Conservation (phyloP, 441 rosid genomes). For the Capsella rubella region DNA sequence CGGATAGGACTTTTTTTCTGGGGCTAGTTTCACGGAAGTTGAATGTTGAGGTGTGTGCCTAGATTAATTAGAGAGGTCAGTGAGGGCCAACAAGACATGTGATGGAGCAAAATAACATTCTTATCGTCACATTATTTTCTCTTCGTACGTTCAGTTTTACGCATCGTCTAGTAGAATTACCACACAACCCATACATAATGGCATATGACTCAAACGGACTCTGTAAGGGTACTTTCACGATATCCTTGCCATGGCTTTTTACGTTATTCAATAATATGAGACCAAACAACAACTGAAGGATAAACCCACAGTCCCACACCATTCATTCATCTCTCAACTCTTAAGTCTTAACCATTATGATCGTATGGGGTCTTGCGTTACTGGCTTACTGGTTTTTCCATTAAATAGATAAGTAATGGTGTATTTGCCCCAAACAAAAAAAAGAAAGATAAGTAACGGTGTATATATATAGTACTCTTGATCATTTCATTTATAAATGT, state of each 20-base stretch:
- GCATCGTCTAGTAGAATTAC: constrained; percentile 12
- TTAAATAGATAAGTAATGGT: neutral
- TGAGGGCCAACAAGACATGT: constrained; percentile 24
- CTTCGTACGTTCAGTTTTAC: constrained; percentile 8
- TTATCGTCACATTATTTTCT: constrained; percentile 2
- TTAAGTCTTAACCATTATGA: neutral
- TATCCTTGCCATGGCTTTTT: constrained; percentile 1
- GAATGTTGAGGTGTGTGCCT: constrained; percentile 27
- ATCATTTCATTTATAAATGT: no score
- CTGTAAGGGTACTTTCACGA: neutral
- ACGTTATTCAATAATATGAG: neutral
- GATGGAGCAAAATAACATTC: constrained; percentile 11
- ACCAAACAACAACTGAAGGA: neutral
- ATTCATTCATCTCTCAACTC: constrained; percentile 4
- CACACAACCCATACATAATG: constrained; percentile 1
- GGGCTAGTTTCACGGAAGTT: neutral
- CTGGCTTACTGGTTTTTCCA: neutral
- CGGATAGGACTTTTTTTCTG: neutral
- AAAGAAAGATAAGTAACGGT: no score
- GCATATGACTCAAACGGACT: neutral
- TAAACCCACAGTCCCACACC: neutral
- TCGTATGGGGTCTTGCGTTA: neutral
- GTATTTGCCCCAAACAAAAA: no score
- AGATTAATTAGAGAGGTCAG: constrained; percentile 8
- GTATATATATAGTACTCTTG: no score